Base-by-base conservation (phyloP, 2,329 filamentous ascomycete genomes). In the Diaporthe citriasiana region DNA sequence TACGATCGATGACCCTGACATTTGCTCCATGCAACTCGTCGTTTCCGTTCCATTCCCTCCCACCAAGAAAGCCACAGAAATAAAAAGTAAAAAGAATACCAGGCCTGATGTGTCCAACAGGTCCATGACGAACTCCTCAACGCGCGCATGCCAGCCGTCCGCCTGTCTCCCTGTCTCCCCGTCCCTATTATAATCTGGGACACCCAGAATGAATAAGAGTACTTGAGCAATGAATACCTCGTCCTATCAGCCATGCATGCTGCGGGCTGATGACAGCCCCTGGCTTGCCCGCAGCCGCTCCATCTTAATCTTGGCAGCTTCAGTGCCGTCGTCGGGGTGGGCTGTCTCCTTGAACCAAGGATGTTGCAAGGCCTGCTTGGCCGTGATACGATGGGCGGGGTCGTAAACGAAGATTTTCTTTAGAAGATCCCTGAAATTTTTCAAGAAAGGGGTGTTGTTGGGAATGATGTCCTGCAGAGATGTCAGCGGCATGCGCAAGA, bases 331-430 rank as follows among this genome's bases (percentile, higher is more conserved):
- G 77, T 93, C 91, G 42, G 90, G 89, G 42, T 88, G 85, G 2
- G 90, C 88, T 69, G 87, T 84, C 79, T 93, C 91, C 78, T 89
- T 90, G 82, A 93, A 93, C 91, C 91, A 93, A 3, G 90, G 89
- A 76, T 93, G 91, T 71, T 91, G 88, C 56, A 93, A 82, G 2
- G 91, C 91, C 78, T 92, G 85, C 76, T 92, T 91, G 30, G 91
- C 91, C 5, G 90, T 92, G 76, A 93, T 93, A 59, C 91, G 89
- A 73, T 90, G 88, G 7, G 85, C 83, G 15, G 91, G 91, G 74
- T 93, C 91, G 80, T 93, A 93, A 42, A 93, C 88, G 77, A 93
- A 93, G 65, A 93, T 93, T 81, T 89, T 92, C 78, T 87, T 86
- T 10, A 93, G 82, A 13, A 93, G 85, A 80, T 93, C 91, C 63